These are phyloP conservation scores for Helminthosporium solani DNA, from an alignment of 2,329 filamentous ascomycete genomes.

Conservation along the genomic window DNA sequence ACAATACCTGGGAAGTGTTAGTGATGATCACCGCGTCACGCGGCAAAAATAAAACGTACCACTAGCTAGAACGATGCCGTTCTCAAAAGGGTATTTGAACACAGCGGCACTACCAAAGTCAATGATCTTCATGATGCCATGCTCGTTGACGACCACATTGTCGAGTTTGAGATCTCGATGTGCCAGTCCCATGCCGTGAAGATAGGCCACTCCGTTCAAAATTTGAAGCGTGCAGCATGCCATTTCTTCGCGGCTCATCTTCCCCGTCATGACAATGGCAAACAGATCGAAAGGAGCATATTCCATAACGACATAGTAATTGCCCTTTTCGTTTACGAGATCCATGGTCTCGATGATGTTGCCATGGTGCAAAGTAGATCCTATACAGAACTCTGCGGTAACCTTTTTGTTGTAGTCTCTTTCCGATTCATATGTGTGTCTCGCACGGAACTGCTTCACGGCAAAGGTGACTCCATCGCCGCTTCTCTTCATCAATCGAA, in stretches of 20 bases:
- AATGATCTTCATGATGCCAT: slow-evolving; percentile 98
- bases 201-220: slow-evolving; percentile 86
- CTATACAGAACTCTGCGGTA: slow-evolving; percentile 97
- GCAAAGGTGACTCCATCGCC: slow-evolving; percentile 93
- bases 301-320: slow-evolving; percentile 99
- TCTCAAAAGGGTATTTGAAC: slow-evolving; percentile 96
- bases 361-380: slow-evolving; percentile 92
- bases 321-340: slow-evolving; percentile 89
- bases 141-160: slow-evolving; percentile 95
- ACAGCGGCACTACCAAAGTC: slow-evolving; percentile 98
- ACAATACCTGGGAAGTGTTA: slow-evolving; percentile 61
- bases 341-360: slow-evolving; percentile 98
- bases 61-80: slow-evolving; percentile 75
- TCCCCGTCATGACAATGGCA: slow-evolving; percentile 97
- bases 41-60: slow-evolving; percentile 56
- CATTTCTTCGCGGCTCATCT: slow-evolving; percentile 90
- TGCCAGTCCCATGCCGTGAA: slow-evolving; percentile 92
- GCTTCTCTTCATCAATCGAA: slow-evolving; percentile 88
- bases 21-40: slow-evolving; percentile 6
- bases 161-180: slow-evolving; percentile 95
- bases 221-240: slow-evolving; percentile 93
- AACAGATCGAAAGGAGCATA: slow-evolving; percentile 96
- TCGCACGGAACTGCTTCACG: slow-evolving; percentile 92
- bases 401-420: slow-evolving; percentile 98
- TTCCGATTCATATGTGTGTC: slow-evolving; percentile 89